A percentile compares a stretch with the other conserved stretches of the same genome.
phyloP scores from a whole-genome alignment of 345 rosid genomes.

The Euclidium syriacum region DNA sequence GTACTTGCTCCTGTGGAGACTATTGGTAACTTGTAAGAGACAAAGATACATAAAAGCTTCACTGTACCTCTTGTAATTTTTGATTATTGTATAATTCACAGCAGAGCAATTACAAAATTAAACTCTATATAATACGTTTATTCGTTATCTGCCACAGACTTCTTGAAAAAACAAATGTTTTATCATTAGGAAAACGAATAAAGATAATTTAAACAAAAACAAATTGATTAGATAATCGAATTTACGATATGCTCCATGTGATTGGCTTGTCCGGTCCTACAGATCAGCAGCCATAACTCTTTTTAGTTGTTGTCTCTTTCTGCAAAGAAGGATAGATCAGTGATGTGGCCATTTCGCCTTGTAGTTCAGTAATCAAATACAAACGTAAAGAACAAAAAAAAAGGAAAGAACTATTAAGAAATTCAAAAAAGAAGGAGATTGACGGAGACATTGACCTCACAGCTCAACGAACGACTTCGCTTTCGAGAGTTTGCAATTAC shows the following conservation, averaged over 20 bases:
- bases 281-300: constrained; percentile 1
- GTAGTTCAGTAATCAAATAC: constrained; percentile 1
- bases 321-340: neutral
- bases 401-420: neutral
- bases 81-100: constrained; percentile 11
- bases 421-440: neutral
- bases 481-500: constrained; percentile 13
- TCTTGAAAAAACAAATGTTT: neutral
- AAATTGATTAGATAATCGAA: neutral
- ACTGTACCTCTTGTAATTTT: neutral
- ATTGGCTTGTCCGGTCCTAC: constrained; percentile 18
- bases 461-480: constrained; percentile 17
- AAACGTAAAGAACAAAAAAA: constrained; percentile 10
- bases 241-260: neutral
- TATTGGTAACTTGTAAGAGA: constrained; percentile 67
- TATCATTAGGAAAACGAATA: neutral
- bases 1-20: constrained; percentile 76
- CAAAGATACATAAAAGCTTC: neutral
- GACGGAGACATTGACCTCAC: constrained; percentile 11
- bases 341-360: constrained; percentile 7
- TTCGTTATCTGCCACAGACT: neutral
- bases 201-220: neutral
- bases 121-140: neutral
- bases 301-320: constrained; percentile 11
- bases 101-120: neutral